Base-by-base conservation (phyloP, 2,329 filamentous ascomycete species). In the Colletotrichum neosansevieriae region DNA sequence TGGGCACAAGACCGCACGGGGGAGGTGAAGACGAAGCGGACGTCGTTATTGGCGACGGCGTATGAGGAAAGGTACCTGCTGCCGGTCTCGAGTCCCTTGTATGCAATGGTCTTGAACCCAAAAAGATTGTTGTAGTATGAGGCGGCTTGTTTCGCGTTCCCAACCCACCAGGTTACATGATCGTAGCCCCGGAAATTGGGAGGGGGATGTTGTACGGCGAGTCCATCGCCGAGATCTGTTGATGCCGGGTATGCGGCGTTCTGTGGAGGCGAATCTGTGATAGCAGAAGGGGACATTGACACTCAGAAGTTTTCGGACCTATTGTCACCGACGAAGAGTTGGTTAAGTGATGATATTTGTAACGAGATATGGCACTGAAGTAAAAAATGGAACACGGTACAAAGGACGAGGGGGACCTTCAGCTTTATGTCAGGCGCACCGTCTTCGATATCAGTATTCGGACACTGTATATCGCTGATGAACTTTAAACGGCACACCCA, bases 61-160 rank as follows among this genome's bases (percentile, higher is more conserved):
- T 97, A 93, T 1, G 93, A 96, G 53, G 94, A 92, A 71, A 94
- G 87, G 72, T 88, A 90, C 65, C 94, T 89, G 71, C 89, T 93
- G 70, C 94, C 94, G 0, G 94, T 98, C 80, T 98, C 94, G 5
- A 98, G 89, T 5, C 94, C 95, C 45, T 88, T 88, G 80, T 97
- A 97, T 70, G 95, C 95, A 65, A 97, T 81, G 19, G 88, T 88
- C 75, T 88, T 84, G 83, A 98, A 97, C 63, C 94, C 94, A 84
- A 98, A 94, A 72, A 94, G 92, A 11, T 89, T 91, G 73, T 91
- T 91, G 82, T 97, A 98, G 83, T 93, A 98, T 13, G 91, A 88
- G 44, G 94, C 94, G 3, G 94, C 93, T 84, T 98, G 94, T 82
- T 98, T 98, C 74, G 95, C 94, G 78, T 98, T 98, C 77, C 94